These are phyloP conservation scores for Calonectria henricotiae DNA, from an alignment of 2,329 filamentous ascomycete species.

Conservation along the genomic window DNA sequence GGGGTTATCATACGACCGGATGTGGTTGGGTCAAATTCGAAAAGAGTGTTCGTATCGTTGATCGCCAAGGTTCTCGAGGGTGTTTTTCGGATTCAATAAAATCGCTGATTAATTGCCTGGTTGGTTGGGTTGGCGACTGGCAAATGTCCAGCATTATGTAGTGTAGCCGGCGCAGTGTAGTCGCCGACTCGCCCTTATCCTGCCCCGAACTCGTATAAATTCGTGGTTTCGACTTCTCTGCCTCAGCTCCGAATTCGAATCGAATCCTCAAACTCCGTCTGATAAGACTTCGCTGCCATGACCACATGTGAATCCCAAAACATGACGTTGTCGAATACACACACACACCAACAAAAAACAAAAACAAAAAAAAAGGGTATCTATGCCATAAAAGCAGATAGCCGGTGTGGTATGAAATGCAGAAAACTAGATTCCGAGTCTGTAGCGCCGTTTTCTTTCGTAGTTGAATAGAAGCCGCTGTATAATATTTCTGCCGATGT, in stretches of 20 bases:
- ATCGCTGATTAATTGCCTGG: not conserved
- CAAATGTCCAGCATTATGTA: not conserved
- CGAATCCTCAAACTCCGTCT: conserved; percentile 5
- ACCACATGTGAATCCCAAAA: not conserved
- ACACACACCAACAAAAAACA: too few relatives aligned
- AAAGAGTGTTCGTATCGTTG: not conserved
- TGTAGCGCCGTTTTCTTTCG: conserved; percentile 9
- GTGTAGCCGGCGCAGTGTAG: not conserved
- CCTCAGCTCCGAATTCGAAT: not conserved
- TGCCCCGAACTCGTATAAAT: not conserved
- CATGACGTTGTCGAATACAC: not conserved
- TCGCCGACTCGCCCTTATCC: not conserved
- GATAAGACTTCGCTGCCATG: not conserved
- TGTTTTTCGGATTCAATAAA: not conserved
- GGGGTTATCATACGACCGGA: not conserved
- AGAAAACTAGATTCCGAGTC: not conserved
- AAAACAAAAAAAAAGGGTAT: conserved; percentile 9
- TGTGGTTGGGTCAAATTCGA: not conserved
- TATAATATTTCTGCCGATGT: not conserved
- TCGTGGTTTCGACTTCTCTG: conserved; percentile 5
- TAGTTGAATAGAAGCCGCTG: conserved; percentile 2
- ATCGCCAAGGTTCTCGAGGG: not conserved
- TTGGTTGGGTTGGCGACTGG: not conserved
- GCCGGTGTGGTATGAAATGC: conserved; percentile 5
- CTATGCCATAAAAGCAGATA: conserved; percentile 17